Percentiles rank a stretch among this genome's conserved stretches.
These are phyloP conservation scores for Penicillium angulare DNA, from an alignment of 495 filamentous ascomycete species.

Conservation along the genomic window DNA sequence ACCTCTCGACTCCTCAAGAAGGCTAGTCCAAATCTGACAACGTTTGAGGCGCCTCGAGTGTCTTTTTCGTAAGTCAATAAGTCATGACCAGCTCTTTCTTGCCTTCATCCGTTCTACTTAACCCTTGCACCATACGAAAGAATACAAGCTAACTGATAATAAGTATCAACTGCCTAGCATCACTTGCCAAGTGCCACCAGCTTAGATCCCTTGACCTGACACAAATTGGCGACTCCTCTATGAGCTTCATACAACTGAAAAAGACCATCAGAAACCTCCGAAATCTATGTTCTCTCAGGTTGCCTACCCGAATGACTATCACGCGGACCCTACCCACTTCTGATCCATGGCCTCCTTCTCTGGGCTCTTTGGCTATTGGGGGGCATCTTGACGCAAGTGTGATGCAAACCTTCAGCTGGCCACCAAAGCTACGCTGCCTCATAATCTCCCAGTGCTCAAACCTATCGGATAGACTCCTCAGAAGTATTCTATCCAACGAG, in stretches of 20 bases:
- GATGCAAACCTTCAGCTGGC: neutral
- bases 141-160: neutral
- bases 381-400: neutral
- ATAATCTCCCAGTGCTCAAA: too few relatives aligned
- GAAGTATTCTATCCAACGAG: too few relatives aligned
- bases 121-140: neutral
- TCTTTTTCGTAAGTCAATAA: constrained; percentile 47
- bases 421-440: too few relatives aligned
- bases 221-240: constrained; percentile 50
- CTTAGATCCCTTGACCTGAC: constrained; percentile 58
- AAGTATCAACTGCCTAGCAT: constrained; percentile 60
- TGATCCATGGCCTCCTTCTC: constrained; percentile 1
- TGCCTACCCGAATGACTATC: constrained; percentile 51
- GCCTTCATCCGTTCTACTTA: neutral
- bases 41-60: constrained; percentile 64
- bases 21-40: constrained; percentile 54
- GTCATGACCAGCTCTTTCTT: neutral
- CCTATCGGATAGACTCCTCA: too few relatives aligned
- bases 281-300: constrained; percentile 48
- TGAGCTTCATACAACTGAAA: constrained; percentile 52
- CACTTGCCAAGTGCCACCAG: constrained; percentile 59
- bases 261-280: constrained; percentile 49
- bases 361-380: neutral
- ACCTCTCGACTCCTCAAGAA: constrained; percentile 64
- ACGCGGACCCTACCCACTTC: constrained; percentile 16